Evolutionary conservation across 73 alveolate species (phyloP), one percentile per base, ranked within the genome.

Genomic region (Paramecium sonneborni): DNA sequence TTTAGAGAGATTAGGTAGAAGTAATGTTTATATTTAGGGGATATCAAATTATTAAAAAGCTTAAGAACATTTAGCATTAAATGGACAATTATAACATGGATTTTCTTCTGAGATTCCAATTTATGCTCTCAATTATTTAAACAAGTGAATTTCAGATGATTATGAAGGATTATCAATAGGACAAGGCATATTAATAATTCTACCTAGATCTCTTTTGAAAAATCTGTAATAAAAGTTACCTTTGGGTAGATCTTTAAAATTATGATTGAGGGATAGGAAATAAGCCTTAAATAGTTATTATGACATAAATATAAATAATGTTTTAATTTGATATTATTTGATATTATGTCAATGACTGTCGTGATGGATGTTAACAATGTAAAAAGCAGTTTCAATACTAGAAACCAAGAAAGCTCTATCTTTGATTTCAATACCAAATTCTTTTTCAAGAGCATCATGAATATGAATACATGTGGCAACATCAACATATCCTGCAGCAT

Each of bases 381-480:
- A 93, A 76, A 92, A 95, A 85, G 95, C 96, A 58, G 92, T 95
- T 70, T 93, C 93, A 55, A 95, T 79, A 34, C 95, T 93, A 48
- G 94, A 58, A 23, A 96, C 94, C 62, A 96, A 68, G 76, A 95
- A 92, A 85, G 93, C 95, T 69, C 96, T 93, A 84, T 96, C 99
- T 76, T 95, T 96, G 72, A 96, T 93, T 85, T 96, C 98, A 55
- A 96, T 85, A 55, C 96, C 96, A 93, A 96, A 96, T 90, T 96
- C 99, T 85, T 96, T 95, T 87, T 96, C 99, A 23, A 96, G 86
- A 9, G 96, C 96, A 70, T 96, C 99, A 76, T 96, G 99, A 57
- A 96, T 90, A 37, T 95, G 95, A 52, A 96, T 85, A 92, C 98
- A 95, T 15, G 97, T 94, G 41, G 96, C 96, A 30, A 96, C 92